Percentiles rank a stretch among this genome's conserved stretches.
phyloP scores from a whole-genome alignment of 345 rosid genomes.

The Diplotaxis tenuifolia region DNA sequence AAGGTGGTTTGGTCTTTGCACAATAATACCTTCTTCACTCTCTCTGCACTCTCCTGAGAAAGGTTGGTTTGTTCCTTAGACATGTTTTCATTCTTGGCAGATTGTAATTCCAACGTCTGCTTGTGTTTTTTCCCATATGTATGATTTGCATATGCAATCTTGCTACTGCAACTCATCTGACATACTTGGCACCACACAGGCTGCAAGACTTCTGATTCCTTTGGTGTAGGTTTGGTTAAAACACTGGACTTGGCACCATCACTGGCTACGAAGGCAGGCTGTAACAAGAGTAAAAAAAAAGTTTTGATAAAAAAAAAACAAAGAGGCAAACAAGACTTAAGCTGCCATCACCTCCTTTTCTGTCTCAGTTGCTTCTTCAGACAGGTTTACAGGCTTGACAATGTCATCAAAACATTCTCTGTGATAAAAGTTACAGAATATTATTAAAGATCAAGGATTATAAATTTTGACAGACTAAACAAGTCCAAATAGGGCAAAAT shows the following conservation, averaged over 20 bases:
- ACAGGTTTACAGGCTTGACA: constrained; percentile 28
- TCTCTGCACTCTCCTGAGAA: constrained; percentile 14
- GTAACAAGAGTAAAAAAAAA: neutral
- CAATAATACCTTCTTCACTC: neutral
- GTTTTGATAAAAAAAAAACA: neutral
- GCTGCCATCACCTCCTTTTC: constrained; percentile 2
- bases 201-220: constrained; percentile 14
- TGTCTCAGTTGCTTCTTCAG: neutral
- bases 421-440: neutral
- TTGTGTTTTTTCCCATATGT: constrained; percentile 22
- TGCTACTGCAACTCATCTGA: constrained; percentile 21
- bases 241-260: constrained; percentile 2
- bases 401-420: constrained; percentile 39
- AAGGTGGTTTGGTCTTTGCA: neutral
- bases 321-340: neutral
- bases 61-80: constrained; percentile 1
- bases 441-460: neutral
- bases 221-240: neutral
- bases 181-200: constrained; percentile 31
- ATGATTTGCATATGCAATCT: constrained; percentile 26
- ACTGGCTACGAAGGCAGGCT: constrained; percentile 12
- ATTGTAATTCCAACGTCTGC: constrained; percentile 6
- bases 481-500: constrained; percentile 11
- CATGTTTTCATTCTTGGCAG: neutral
- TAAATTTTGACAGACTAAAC: constrained; percentile 2